Evolutionary conservation across 371 early-diverging fungal species (phyloP).

Genomic region (Gilbertella persicaria): DNA sequence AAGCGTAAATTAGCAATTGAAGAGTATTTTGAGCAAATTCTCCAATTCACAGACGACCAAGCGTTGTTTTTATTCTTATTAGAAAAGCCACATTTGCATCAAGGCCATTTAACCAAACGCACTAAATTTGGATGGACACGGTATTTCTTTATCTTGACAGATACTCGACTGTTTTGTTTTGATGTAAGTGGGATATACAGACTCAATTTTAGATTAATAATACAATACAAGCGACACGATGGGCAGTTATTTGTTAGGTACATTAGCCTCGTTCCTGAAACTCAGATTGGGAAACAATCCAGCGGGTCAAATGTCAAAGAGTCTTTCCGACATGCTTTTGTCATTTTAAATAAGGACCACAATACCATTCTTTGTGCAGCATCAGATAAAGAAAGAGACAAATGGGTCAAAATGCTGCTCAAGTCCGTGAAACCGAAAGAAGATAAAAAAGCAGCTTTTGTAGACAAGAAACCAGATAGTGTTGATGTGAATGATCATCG

Average conservation of each 20-base stretch:
- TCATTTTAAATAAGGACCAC: constrained; percentile 65
- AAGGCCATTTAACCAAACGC: constrained; percentile 9
- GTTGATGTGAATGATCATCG: too few species aligned
- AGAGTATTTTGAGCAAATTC: constrained; percentile 46
- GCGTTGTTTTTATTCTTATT: constrained; percentile 68
- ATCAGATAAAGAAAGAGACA: constrained; percentile 82
- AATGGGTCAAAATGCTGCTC: constrained; percentile 66
- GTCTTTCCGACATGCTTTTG: constrained; percentile 72
- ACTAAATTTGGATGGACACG: not conserved
- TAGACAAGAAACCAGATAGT: too few species aligned
- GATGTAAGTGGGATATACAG: not conserved
- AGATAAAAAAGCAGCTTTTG: too few species aligned
- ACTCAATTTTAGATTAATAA: too few species aligned
- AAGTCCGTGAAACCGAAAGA: not conserved
- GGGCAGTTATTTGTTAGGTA: constrained; percentile 38
- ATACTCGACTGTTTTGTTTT: not conserved
- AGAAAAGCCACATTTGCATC: constrained; percentile 31
- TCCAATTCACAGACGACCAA: not conserved
- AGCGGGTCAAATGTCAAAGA: constrained; percentile 23
- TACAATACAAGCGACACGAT: constrained; percentile 22
- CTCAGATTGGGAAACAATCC: constrained; percentile 52
- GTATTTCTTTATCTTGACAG: not conserved
- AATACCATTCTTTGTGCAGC: constrained; percentile 81
- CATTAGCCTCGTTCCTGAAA: constrained; percentile 36
- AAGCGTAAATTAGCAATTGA: constrained; percentile 55